Conservation (phyloP, 306 rosid species). For the Vicia sativa region DNA sequence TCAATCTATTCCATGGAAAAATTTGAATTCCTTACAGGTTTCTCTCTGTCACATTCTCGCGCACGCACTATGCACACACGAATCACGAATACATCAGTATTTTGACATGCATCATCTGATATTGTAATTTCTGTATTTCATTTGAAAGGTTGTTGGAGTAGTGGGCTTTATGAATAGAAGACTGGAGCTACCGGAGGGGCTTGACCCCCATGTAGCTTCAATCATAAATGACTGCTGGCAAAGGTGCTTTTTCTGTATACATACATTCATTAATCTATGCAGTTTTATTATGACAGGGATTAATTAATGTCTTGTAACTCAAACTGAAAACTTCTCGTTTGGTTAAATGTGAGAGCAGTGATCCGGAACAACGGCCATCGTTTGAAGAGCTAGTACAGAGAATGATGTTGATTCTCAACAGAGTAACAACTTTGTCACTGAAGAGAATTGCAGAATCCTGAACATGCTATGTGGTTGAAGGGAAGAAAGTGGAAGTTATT, state of each 20-base stretch:
- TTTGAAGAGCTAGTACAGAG: constrained; percentile 67
- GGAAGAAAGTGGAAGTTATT: not conserved
- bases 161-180: constrained; percentile 86
- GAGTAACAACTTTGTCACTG: constrained; percentile 42
- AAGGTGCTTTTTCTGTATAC: constrained; percentile 45
- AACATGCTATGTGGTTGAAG: constrained; percentile 25
- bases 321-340: constrained; percentile 33
- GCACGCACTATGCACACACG: too few species aligned
- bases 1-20: constrained; percentile 67
- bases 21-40: constrained; percentile 70
- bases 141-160: constrained; percentile 74
- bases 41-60: constrained; percentile 36
- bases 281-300: constrained; percentile 8
- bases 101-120: constrained; percentile 1
- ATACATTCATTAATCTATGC: not conserved
- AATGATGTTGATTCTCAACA: constrained; percentile 46
- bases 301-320: constrained; percentile 29
- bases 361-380: constrained; percentile 70
- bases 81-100: not conserved
- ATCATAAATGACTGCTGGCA: constrained; percentile 72
- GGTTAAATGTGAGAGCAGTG: constrained; percentile 50
- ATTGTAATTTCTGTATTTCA: constrained; percentile 30
- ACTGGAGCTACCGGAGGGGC: constrained; percentile 66
- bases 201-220: constrained; percentile 60
- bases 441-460: constrained; percentile 46